A percentile compares a stretch with the other conserved stretches of the same genome.
Conservation (phyloP, 768 basidiomycete genomes). For the Dioszegia hungarica region DNA sequence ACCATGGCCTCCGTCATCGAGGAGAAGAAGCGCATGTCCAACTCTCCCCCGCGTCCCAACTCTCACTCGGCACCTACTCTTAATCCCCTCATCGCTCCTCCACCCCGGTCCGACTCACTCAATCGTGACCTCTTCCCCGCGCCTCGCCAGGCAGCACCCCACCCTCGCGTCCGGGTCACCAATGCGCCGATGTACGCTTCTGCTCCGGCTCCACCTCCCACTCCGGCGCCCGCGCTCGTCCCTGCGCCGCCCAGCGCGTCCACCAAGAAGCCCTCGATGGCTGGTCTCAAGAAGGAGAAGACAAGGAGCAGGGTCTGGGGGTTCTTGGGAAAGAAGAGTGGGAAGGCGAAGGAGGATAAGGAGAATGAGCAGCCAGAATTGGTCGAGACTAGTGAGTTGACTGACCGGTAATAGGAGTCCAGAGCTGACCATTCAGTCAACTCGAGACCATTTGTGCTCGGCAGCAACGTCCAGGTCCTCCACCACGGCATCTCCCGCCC, state of each 20-base stretch:
- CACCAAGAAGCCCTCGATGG: constrained; percentile 10
- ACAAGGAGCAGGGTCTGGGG: constrained; percentile 40
- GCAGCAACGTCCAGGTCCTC: constrained; percentile 4
- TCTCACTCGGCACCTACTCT: not conserved
- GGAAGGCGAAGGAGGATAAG: constrained; percentile 20
- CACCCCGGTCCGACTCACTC: constrained; percentile 29
- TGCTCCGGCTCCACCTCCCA: not conserved
- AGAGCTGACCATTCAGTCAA: not conserved
- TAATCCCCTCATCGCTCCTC: constrained; percentile 16
- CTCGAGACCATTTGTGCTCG: not conserved
- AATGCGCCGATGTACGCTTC: not conserved
- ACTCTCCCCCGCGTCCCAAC: constrained; percentile 1
- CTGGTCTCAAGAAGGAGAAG: constrained; percentile 22
- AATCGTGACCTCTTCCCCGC: not conserved
- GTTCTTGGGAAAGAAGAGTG: constrained; percentile 21
- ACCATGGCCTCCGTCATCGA: constrained; percentile 3
- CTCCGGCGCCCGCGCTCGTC: not conserved
- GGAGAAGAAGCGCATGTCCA: constrained; percentile 10
- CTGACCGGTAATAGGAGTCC: not conserved
- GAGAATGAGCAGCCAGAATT: not conserved
- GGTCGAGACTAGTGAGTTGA: not conserved
- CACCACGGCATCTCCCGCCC: not conserved
- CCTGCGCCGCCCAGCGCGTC: not conserved
- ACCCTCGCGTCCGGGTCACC: not conserved
- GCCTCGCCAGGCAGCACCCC: not conserved